Percentiles rank a stretch among this genome's conserved stretches.
These are phyloP conservation scores for Talaromyces amestolkiae DNA, from an alignment of 2,329 filamentous ascomycete genomes.

Conservation along the genomic window DNA sequence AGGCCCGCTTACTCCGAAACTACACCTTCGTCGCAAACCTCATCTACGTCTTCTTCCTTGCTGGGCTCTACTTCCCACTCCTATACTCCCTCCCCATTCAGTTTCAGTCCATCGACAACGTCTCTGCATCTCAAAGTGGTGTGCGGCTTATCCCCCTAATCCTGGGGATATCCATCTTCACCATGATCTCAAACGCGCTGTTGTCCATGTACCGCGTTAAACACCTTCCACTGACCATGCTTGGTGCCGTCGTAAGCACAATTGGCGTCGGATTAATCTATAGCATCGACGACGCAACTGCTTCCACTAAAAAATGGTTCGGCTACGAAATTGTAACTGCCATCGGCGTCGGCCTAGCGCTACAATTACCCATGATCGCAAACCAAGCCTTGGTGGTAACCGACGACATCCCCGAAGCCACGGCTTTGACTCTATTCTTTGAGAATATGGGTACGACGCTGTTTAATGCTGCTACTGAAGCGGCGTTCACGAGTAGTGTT, in stretches of 20 bases:
- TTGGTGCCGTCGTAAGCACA: constrained; percentile 28
- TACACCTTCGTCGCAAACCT: constrained; percentile 34
- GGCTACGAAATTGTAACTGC: constrained; percentile 26
- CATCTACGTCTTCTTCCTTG: constrained; percentile 38
- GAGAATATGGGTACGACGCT: constrained; percentile 18
- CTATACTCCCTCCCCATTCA: constrained; percentile 30
- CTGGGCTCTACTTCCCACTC: constrained; percentile 33
- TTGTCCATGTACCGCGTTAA: constrained; percentile 28
- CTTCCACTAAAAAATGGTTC: constrained; percentile 23
- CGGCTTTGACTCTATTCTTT: constrained; percentile 11
- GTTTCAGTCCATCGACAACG: constrained; percentile 23
- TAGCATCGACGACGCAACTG: constrained; percentile 29
- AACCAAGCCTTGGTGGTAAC: constrained; percentile 8
- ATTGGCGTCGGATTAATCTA: constrained; percentile 34
- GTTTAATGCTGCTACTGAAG: constrained; percentile 12
- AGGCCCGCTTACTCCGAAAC: constrained; percentile 35
- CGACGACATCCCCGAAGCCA: constrained; percentile 13
- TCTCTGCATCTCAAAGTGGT: constrained; percentile 36
- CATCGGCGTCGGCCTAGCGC: constrained; percentile 9
- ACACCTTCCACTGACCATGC: constrained; percentile 26
- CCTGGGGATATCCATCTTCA: constrained; percentile 31
- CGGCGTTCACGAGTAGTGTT: constrained; percentile 11
- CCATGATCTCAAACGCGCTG: constrained; percentile 28
- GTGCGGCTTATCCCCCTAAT: constrained; percentile 44
- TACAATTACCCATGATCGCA: constrained; percentile 16